phyloP scores from a whole-genome alignment of 2,329 filamentous ascomycete genomes.

The Claviceps spartinae region DNA sequence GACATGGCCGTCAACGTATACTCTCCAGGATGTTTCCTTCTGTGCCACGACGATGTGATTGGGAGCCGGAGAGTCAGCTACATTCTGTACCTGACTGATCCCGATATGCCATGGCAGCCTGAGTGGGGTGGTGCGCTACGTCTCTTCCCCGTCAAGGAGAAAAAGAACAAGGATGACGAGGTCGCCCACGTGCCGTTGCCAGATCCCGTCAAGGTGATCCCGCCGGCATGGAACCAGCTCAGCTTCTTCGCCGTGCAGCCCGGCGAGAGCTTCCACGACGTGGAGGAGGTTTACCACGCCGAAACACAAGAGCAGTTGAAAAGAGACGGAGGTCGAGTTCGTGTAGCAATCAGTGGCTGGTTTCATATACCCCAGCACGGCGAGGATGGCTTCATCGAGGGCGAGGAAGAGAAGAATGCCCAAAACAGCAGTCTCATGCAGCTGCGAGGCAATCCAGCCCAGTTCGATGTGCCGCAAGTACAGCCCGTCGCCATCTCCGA shows the following conservation, averaged over 20 bases:
- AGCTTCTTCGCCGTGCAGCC: constrained; percentile 97
- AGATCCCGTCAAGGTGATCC: constrained; percentile 69
- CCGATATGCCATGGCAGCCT: constrained; percentile 77
- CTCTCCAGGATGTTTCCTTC: constrained; percentile 84
- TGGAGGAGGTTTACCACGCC: constrained; percentile 87
- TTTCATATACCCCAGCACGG: constrained; percentile 94
- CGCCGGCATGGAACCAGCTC: constrained; percentile 92
- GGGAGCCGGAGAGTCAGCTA: constrained; percentile 93
- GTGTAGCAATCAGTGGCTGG: constrained; percentile 98
- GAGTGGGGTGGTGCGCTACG: constrained; percentile 89
- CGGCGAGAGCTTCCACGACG: constrained; percentile 97
- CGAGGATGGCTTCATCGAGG: constrained; percentile 81
- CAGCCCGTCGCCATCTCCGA: constrained; percentile 36
- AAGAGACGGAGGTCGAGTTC: constrained; percentile 61
- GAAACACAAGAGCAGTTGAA: constrained; percentile 43
- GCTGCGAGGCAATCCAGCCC: constrained; percentile 79
- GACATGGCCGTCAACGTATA: constrained; percentile 99
- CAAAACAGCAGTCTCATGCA: constrained; percentile 87
- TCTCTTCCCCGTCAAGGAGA: constrained; percentile 60
- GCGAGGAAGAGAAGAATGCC: constrained; percentile 76
- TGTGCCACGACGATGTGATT: constrained; percentile 98
- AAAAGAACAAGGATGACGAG: constrained; percentile 51
- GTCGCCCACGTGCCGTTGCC: constrained; percentile 68
- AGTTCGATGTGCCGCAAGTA: constrained; percentile 69
- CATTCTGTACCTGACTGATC: constrained; percentile 90